Percentiles rank a stretch among this genome's conserved stretches.
These are phyloP conservation scores for Mycosphaerella sp. DNA, from an alignment of 2,329 filamentous ascomycete genomes.

Conservation along the genomic window DNA sequence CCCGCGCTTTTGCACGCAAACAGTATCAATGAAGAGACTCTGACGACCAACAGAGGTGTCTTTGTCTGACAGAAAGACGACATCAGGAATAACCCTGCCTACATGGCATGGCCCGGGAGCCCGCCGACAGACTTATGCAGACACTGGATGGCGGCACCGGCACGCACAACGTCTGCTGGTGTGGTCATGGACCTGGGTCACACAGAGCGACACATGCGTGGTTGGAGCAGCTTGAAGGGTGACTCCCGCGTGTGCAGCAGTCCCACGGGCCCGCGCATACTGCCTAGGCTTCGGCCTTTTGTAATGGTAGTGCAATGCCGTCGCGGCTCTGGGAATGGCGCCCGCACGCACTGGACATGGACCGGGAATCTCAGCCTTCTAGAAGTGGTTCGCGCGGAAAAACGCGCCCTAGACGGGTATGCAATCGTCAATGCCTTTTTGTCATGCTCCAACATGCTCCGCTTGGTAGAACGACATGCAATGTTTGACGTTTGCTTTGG, in stretches of 20 bases:
- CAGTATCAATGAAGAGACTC: conserved; percentile 17
- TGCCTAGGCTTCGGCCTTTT: conserved; percentile 17
- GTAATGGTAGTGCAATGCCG: conserved; percentile 12
- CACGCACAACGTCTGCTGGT: conserved; percentile 21
- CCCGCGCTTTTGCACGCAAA: conserved; percentile 21
- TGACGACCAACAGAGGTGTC: conserved; percentile 20
- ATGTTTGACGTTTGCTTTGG: conserved; percentile 22
- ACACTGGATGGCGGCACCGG: conserved; percentile 17
- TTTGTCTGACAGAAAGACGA: conserved; percentile 20
- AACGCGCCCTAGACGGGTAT: conserved; percentile 14
- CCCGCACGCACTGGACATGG: conserved; percentile 5
- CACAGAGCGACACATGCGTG: conserved; percentile 15
- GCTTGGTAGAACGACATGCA: conserved; percentile 13
- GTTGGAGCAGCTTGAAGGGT: conserved; percentile 19
- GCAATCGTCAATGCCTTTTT: conserved; percentile 13
- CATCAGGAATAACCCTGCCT: conserved; percentile 17
- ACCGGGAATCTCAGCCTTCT: conserved; percentile 20
- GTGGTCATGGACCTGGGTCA: conserved; percentile 16
- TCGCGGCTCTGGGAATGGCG: conserved; percentile 13
- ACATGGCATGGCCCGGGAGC: conserved; percentile 18
- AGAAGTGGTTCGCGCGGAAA: conserved; percentile 20
- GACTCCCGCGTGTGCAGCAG: conserved; percentile 15
- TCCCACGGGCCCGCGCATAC: conserved; percentile 15
- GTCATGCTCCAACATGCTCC: conserved; percentile 15
- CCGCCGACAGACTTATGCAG: conserved; percentile 14